A percentile compares a stretch with the other conserved stretches of the same genome.
phyloP scores from a whole-genome alignment of 495 filamentous ascomycete genomes.

The Umbilicaria muhlenbergii region DNA sequence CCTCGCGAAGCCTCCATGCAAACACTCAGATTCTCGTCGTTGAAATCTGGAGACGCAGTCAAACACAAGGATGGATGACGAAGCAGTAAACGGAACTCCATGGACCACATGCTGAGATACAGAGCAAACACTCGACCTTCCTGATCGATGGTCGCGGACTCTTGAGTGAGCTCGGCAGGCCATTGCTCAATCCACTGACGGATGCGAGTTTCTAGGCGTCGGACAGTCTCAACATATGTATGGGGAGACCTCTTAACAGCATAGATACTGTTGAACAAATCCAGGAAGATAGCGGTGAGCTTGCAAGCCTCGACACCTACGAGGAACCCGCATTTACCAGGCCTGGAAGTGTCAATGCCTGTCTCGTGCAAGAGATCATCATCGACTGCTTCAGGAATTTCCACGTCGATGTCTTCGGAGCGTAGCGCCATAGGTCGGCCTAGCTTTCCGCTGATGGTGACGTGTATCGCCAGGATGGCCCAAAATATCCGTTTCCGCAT shows the following conservation, averaged over 20 bases:
- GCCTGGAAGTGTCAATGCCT: constrained; percentile 28
- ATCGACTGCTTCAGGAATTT: constrained; percentile 50
- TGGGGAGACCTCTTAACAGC: constrained; percentile 39
- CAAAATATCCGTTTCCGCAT: constrained; percentile 66
- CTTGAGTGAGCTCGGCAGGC: constrained; percentile 34
- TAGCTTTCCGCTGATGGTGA: constrained; percentile 53
- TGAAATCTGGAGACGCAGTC: constrained; percentile 41
- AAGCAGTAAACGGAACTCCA: constrained; percentile 36
- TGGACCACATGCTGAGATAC: constrained; percentile 28
- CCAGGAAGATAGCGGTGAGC: constrained; percentile 43
- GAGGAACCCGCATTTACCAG: constrained; percentile 44
- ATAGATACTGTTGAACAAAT: constrained; percentile 60
- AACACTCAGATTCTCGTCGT: constrained; percentile 46
- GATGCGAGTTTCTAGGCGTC: constrained; percentile 44
- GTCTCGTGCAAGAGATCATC: constrained; percentile 36
- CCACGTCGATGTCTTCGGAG: constrained; percentile 57
- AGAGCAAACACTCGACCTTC: constrained; percentile 32
- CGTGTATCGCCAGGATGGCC: constrained; percentile 43
- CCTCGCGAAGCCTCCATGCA: constrained; percentile 50
- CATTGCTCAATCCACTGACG: constrained; percentile 37
- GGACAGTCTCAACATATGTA: constrained; percentile 45
- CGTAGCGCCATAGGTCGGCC: constrained; percentile 61
- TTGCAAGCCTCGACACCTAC: constrained; percentile 47
- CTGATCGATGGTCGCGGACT: constrained; percentile 26
- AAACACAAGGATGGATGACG: constrained; percentile 58